Conservation (phyloP, 345 rosid species). For the Durio zibethinus region DNA sequence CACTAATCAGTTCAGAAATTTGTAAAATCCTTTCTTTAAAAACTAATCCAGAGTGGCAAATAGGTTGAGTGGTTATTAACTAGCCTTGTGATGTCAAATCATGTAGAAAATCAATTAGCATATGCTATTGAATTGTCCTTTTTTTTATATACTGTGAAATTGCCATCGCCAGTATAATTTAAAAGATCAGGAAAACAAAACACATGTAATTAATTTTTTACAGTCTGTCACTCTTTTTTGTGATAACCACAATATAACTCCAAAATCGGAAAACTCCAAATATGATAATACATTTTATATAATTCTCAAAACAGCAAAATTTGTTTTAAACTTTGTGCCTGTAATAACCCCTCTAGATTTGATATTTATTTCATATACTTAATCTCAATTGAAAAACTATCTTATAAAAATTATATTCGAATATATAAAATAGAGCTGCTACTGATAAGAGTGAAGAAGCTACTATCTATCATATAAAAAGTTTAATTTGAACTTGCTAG, state of each 20-base stretch:
- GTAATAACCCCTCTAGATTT: background rate
- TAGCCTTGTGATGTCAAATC: background rate
- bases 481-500: background rate
- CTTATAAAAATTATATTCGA: too few species aligned
- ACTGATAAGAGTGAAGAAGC: background rate
- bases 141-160: background rate
- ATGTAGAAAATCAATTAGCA: background rate
- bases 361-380: background rate
- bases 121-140: background rate
- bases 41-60: background rate
- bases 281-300: background rate
- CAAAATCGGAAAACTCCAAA: background rate
- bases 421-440: background rate
- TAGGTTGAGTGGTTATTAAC: background rate
- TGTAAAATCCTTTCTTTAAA: background rate
- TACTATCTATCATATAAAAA: background rate
- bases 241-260: background rate
- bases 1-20: background rate
- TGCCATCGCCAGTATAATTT: background rate
- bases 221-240: background rate
- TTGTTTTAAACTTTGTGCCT: background rate
- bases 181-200: background rate
- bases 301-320: background rate
- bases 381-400: background rate
- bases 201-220: background rate